These are phyloP conservation scores for Austroboletus eburneus DNA, from an alignment of 768 basidiomycete species.

Conservation along the genomic window DNA sequence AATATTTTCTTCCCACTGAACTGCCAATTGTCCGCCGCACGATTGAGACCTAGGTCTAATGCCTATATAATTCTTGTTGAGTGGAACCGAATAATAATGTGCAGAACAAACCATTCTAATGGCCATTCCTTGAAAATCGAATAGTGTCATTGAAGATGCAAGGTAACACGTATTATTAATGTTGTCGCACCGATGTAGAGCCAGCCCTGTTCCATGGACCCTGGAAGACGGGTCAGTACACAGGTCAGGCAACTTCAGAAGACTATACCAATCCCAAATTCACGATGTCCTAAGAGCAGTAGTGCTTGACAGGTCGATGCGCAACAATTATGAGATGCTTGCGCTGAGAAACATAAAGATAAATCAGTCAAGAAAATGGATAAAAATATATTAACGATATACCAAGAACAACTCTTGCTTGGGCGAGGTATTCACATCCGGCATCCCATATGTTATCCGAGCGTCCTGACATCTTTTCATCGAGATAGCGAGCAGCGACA, in stretches of 20 bases:
- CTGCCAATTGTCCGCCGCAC: slow-evolving; percentile 73
- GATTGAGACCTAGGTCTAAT: slow-evolving; percentile 76
- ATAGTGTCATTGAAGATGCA: neutral
- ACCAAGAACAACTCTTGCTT: slow-evolving; percentile 65
- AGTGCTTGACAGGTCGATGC: slow-evolving; percentile 79
- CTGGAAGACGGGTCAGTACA: slow-evolving; percentile 25
- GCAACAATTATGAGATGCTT: slow-evolving; percentile 62
- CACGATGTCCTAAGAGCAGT: slow-evolving; percentile 74
- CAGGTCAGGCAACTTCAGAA: neutral
- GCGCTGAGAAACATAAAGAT: slow-evolving; percentile 35
- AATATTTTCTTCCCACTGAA: slow-evolving; percentile 58
- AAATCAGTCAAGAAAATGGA: neutral
- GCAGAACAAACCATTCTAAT: slow-evolving; percentile 57
- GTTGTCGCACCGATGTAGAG: slow-evolving; percentile 58
- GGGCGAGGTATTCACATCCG: slow-evolving; percentile 58
- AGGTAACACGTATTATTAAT: neutral
- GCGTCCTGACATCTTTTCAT: slow-evolving; percentile 41
- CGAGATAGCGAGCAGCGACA: slow-evolving; percentile 70
- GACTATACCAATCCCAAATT: slow-evolving; percentile 73
- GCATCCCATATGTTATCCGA: slow-evolving; percentile 67
- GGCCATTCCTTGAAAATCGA: slow-evolving; percentile 51
- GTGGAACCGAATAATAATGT: neutral
- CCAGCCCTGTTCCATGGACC: slow-evolving; percentile 82
- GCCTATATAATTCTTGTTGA: slow-evolving; percentile 42
- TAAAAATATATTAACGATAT: slow-evolving; percentile 16